These are phyloP conservation scores for Oryza glumipatula DNA, from an alignment of 176 grass and related monocot genomes.

Conservation along the genomic window DNA sequence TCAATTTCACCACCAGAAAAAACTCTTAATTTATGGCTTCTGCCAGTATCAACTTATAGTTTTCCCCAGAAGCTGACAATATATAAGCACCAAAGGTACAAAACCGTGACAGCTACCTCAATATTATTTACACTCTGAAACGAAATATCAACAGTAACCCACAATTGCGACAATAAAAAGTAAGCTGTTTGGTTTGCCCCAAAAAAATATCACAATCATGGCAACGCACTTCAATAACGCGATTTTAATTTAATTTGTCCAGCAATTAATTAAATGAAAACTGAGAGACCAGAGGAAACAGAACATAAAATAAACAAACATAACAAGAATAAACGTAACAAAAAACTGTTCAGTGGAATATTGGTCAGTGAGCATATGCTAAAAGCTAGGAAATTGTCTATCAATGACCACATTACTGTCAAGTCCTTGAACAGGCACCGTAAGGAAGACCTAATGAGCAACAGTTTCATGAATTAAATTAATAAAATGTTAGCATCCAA, in stretches of 20 bases:
- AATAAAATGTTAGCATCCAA: slow-evolving; percentile 26
- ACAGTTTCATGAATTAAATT: slow-evolving; percentile 31
- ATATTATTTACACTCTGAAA: not conserved
- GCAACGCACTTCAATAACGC: not conserved
- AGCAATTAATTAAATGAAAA: not conserved
- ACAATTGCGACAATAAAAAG: not conserved
- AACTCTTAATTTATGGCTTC: not conserved
- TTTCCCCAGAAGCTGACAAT: not conserved
- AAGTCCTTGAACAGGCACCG: not conserved
- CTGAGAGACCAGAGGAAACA: not conserved
- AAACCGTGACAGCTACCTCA: not conserved
- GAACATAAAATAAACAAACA: not conserved
- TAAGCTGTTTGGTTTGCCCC: not conserved
- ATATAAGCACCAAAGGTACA: not conserved
- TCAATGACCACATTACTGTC: not conserved
- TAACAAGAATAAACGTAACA: not conserved
- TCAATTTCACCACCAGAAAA: not conserved
- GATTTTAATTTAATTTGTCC: not conserved
- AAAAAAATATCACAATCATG: not conserved
- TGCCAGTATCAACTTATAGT: not conserved
- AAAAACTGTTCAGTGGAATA: not conserved
- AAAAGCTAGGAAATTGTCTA: not conserved
- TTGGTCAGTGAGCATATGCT: slow-evolving; percentile 21
- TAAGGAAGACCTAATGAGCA: slow-evolving; percentile 10
- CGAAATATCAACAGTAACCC: not conserved